These are phyloP conservation scores for Verticillium klebahnii DNA, from an alignment of 2,329 filamentous ascomycete species.

Conservation along the genomic window DNA sequence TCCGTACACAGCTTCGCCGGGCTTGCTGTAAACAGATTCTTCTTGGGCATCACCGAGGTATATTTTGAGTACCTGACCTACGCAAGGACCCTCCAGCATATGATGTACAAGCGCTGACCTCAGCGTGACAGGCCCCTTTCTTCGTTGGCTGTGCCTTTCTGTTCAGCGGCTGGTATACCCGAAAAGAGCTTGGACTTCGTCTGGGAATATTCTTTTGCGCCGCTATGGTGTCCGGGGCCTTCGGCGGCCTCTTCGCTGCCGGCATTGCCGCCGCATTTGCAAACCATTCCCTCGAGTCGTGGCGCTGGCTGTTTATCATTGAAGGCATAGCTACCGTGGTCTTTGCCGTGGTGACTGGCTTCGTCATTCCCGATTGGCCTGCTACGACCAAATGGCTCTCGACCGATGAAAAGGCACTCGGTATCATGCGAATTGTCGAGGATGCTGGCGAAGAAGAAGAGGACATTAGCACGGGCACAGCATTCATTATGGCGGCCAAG, in stretches of 20 bases:
- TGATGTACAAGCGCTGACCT: not conserved
- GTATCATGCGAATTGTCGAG: constrained; percentile 11
- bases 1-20: constrained; percentile 14
- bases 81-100: not conserved
- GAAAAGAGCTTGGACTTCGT: constrained; percentile 10
- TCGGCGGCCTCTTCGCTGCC: constrained; percentile 24
- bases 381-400: constrained; percentile 13
- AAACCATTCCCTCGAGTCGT: constrained; percentile 34
- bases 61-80: not conserved
- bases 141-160: constrained; percentile 14
- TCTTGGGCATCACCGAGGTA: constrained; percentile 16
- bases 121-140: constrained; percentile 7
- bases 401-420: constrained; percentile 12
- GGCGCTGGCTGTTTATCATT: constrained; percentile 47
- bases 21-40: constrained; percentile 14
- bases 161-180: constrained; percentile 14
- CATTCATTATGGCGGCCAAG: constrained; percentile 20
- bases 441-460: constrained; percentile 15
- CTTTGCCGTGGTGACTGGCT: constrained; percentile 5
- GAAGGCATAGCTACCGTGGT: constrained; percentile 33
- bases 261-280: constrained; percentile 14
- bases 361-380: constrained; percentile 13
- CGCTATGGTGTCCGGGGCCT: constrained; percentile 24
- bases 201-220: constrained; percentile 20
- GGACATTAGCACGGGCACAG: constrained; percentile 14